Percentiles rank a stretch among this genome's conserved stretches.
Conservation (phyloP, 306 rosid genomes). For the Dalbergia oliveri region DNA sequence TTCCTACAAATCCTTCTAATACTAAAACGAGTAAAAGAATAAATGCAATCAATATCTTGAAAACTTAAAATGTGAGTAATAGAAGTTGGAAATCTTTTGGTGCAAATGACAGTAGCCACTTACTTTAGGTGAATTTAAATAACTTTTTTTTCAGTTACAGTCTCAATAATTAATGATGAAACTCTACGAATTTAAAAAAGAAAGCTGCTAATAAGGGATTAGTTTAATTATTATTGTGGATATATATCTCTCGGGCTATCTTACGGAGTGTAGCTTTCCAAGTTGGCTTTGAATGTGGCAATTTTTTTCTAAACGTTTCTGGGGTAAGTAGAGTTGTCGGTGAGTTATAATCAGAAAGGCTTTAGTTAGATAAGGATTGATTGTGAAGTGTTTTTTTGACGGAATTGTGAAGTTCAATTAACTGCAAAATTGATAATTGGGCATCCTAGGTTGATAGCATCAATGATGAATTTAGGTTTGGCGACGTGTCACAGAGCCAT, state of each 20-base stretch:
- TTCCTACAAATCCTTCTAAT: no score
- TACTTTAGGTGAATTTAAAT: neutral
- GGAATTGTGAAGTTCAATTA: neutral
- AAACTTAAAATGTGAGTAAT: no score
- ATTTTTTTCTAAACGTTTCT: no score
- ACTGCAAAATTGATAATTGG: neutral
- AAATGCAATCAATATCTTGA: no score
- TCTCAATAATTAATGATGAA: neutral
- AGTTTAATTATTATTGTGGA: neutral
- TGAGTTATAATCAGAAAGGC: neutral
- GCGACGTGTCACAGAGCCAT: slow-evolving; percentile 29
- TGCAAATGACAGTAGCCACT: neutral
- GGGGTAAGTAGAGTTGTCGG: no score
- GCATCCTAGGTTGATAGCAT: neutral
- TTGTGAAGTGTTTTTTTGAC: no score
- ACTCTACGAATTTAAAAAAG: neutral
- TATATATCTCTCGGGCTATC: neutral
- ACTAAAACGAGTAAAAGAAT: no score
- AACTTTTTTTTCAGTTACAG: neutral
- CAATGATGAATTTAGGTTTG: neutral
- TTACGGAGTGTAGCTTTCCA: neutral
- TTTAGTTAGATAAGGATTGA: neutral
- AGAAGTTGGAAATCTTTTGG: neutral
- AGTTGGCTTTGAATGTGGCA: no score
- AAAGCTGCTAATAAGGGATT: neutral